Conservation (phyloP, 257 asterid genomes). For the Lavandula angustifolia region DNA sequence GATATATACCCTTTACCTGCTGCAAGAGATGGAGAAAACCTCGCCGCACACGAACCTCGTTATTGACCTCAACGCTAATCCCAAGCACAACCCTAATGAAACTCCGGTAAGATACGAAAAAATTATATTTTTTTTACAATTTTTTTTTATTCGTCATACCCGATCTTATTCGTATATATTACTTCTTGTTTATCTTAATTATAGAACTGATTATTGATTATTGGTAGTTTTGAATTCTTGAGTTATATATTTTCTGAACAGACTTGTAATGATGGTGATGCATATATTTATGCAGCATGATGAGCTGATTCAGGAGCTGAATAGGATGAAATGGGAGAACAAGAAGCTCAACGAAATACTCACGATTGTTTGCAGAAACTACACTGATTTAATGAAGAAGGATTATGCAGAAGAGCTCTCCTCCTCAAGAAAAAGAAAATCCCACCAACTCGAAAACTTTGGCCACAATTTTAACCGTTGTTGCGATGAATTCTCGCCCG, state of each 20-base stretch:
- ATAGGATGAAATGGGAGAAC: conserved; percentile 53
- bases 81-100: no score
- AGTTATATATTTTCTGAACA: neutral
- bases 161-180: no score
- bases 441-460: conserved; percentile 29
- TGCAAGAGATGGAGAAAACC: no score
- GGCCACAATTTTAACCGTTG: conserved; percentile 5
- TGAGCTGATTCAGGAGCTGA: conserved; percentile 45
- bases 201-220: no score
- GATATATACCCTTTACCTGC: no score
- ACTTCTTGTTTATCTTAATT: no score
- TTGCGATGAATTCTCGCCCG: conserved; percentile 40
- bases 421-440: conserved; percentile 32
- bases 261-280: neutral
- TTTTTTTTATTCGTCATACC: no score
- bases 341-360: conserved; percentile 55
- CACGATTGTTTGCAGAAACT: conserved; percentile 38
- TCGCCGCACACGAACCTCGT: no score
- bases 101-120: no score
- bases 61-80: no score
- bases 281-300: conserved; percentile 33
- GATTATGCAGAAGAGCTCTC: neutral
- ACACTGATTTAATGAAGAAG: conserved; percentile 39
- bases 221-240: neutral
- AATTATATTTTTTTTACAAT: no score